Evolutionary conservation across 1,284 basidiomycete species (phyloP).

Genomic region (Marasmius fiardii): DNA sequence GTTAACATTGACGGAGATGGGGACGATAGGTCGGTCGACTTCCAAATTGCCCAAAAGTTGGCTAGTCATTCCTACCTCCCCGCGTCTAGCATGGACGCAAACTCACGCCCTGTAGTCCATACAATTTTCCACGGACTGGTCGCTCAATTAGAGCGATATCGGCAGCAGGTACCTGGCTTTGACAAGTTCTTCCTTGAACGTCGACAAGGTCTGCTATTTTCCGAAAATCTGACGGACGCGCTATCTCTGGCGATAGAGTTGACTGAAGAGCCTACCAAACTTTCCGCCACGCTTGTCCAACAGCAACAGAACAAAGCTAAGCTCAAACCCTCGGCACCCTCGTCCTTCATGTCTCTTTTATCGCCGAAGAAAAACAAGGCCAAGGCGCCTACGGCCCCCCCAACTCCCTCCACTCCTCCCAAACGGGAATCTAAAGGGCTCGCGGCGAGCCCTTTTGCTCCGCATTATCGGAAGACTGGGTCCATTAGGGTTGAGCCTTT

Average conservation of each 20-base stretch:
- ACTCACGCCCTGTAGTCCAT: constrained; percentile 74
- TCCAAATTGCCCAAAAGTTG: constrained; percentile 63
- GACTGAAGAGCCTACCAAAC: constrained; percentile 35
- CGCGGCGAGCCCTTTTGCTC: constrained; percentile 78
- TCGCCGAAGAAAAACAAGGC: constrained; percentile 69
- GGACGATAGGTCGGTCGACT: constrained; percentile 80
- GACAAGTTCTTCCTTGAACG: constrained; percentile 85
- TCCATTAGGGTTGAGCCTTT: constrained; percentile 74
- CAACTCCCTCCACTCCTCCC: constrained; percentile 43
- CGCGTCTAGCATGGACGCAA: constrained; percentile 64
- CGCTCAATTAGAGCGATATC: constrained; percentile 76
- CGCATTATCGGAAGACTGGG: constrained; percentile 81
- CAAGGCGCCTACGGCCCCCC: constrained; percentile 24
- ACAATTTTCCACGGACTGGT: constrained; percentile 77
- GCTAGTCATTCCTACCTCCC: constrained; percentile 55
- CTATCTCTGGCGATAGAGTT: constrained; percentile 71
- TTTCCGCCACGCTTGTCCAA: constrained; percentile 19
- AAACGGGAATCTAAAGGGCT: constrained; percentile 37
- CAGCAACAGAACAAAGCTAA: constrained; percentile 44
- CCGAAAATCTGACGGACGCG: constrained; percentile 91
- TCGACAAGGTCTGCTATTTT: constrained; percentile 86
- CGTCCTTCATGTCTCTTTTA: constrained; percentile 72
- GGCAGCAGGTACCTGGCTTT: constrained; percentile 73
- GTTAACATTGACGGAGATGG: constrained; percentile 43
- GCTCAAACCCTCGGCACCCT: constrained; percentile 45